Base-by-base conservation (phyloP, 169 alveolate genomes). In the Eimeria tenella region DNA sequence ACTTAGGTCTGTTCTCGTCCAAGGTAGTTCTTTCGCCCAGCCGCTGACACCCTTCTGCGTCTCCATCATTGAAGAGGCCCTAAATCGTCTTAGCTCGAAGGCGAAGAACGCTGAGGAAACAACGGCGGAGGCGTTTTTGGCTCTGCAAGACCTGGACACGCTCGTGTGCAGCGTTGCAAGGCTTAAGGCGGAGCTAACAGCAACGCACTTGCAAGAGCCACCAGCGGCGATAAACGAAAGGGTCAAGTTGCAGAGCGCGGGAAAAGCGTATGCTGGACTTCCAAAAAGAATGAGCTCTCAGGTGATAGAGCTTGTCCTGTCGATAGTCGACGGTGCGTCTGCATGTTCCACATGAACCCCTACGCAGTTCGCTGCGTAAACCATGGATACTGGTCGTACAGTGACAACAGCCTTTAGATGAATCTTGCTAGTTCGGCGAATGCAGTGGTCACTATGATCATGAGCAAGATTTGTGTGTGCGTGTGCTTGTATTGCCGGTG, bases 1-100 rank as follows among this genome's bases (percentile, higher is more conserved):
- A 4, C 70, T 79, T 4, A 50, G 88, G 49, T 50, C 88, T 52
- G 88, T 79, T 9, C 63, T 79, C 52, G 71, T 79, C 9, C 55
- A 55, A n/a, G 88, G 88, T 3, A 79, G 71, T 53, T 52, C 88
- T 55, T 79, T 13, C 31, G 88, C 88, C 19, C 88, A 79, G 88
- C 88, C 88, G 15, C 21, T 79, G 17, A 50, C 88, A n/a, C 68
- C 71, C 15, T 79, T 79, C 31, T 79, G 88, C n/a, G 88, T 79
- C 4, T 17, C 65, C 13, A 19, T 79, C 9, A 79, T 79, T 5
- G 71, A 50, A 55, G 23, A 19, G 7, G 65, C 88, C 10, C 13
- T 79, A 9, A 21, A 8, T 15, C 6, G 71, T 3, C 7, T 79
- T 17, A 79, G 53, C 31, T 9, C 50, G 8, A 79, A 55, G 71